phyloP scores from a whole-genome alignment of 2,329 filamentous ascomycete species.

The Neoscytalidium dimidiatum region DNA sequence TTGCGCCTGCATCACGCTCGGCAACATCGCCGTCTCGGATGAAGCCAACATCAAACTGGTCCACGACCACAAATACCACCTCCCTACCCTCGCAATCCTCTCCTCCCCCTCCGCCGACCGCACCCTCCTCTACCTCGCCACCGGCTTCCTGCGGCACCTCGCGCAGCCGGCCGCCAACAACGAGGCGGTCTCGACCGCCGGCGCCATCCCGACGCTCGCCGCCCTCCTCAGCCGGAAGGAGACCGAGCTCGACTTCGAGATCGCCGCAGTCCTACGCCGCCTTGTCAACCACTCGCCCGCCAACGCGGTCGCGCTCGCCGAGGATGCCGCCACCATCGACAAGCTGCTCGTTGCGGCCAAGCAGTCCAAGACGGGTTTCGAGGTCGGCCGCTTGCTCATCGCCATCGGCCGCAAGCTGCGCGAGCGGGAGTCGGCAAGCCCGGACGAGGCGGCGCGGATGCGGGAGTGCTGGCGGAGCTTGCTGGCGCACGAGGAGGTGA shows the following conservation, averaged over 20 bases:
- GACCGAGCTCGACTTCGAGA: slow-evolving; percentile 37
- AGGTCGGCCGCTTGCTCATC: slow-evolving; percentile 19
- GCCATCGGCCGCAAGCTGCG: slow-evolving; percentile 8
- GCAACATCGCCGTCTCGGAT: slow-evolving; percentile 40
- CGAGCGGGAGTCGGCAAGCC: neutral
- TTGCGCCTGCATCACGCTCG: slow-evolving; percentile 40
- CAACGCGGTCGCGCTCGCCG: neutral
- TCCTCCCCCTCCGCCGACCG: slow-evolving; percentile 26
- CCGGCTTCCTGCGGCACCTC: slow-evolving; percentile 40
- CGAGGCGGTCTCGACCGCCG: neutral
- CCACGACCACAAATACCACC: slow-evolving; percentile 33
- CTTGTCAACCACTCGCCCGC: slow-evolving; percentile 29
- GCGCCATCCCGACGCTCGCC: neutral
- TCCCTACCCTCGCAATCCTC: slow-evolving; percentile 32
- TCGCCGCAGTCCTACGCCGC: slow-evolving; percentile 45
- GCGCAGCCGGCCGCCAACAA: slow-evolving; percentile 35
- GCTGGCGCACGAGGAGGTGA: neutral
- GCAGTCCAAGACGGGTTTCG: slow-evolving; percentile 17
- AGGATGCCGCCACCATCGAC: neutral
- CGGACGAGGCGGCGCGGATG: neutral
- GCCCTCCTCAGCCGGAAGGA: neutral
- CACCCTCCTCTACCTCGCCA: slow-evolving; percentile 37
- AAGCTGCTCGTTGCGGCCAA: neutral
- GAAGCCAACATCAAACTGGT: slow-evolving; percentile 37
- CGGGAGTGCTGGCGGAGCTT: neutral